Evolutionary conservation across 2,329 filamentous ascomycete genomes (phyloP).

Genomic region (Colletotrichum salicis): DNA sequence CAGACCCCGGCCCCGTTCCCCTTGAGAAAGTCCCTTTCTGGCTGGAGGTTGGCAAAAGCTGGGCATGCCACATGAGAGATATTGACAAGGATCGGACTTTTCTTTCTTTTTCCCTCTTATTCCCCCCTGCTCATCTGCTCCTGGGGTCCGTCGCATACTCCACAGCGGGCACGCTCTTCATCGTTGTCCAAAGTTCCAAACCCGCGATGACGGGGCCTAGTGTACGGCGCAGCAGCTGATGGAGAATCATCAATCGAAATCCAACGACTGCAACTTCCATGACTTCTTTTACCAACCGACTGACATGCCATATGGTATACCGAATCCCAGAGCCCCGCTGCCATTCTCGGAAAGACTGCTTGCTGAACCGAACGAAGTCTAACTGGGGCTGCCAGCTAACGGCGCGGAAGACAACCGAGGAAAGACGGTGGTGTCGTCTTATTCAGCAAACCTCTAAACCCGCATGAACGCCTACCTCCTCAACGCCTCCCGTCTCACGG

Average conservation of each 20-base stretch:
- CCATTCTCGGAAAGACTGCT: not conserved
- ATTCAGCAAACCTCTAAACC: slow-evolving; percentile 3
- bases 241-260: slow-evolving; percentile 5
- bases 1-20: slow-evolving; percentile 14
- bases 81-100: slow-evolving; percentile 25
- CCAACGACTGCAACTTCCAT: not conserved
- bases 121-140: slow-evolving; percentile 4
- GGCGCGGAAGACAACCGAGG: not conserved
- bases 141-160: slow-evolving; percentile 4
- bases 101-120: not conserved
- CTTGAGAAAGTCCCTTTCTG: slow-evolving; percentile 13
- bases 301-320: not conserved
- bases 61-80: slow-evolving; percentile 13
- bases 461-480: slow-evolving; percentile 24
- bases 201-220: not conserved
- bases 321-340: not conserved
- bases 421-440: slow-evolving; percentile 3
- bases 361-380: slow-evolving; percentile 7
- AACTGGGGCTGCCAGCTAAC: not conserved
- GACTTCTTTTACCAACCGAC: not conserved
- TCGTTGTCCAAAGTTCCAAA: not conserved
- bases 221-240: not conserved
- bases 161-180: slow-evolving; percentile 1
- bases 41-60: slow-evolving; percentile 4
- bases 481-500: slow-evolving; percentile 8